Base-by-base conservation (phyloP, 2,329 filamentous ascomycete genomes). In the Arthrobotrys pseudoclavata region DNA sequence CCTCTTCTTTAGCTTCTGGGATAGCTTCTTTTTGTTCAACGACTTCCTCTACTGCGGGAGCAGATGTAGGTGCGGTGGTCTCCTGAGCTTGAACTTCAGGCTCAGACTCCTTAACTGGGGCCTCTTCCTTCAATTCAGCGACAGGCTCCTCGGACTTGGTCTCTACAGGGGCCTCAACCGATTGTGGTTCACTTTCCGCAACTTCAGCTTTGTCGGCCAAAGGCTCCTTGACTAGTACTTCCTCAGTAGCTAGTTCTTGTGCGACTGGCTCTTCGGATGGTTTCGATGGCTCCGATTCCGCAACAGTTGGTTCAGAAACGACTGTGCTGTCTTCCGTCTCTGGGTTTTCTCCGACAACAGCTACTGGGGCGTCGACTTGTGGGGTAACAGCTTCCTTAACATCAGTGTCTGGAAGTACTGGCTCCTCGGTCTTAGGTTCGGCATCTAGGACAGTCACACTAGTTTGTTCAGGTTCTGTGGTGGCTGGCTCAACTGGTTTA, bases 371-470 rank as follows among this genome's bases (percentile, higher is more conserved):
- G 15, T 63, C 68, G 20, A 48, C 67, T 37, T 61, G 50, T 52
- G 29, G n/a, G 20, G 5, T 34, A 37, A 26, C 31, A 13, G 53
- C 45, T 15, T 52, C 40, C 29, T 74, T 50, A 4, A 55, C 63
- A 18, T 47, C n/a, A 24, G 53, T 31, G 9, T 42, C 63, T 57
- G 29, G 40, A 3, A 66, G 20, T 12, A 18, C 50, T 60, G 64
- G 64, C 26, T 69, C 62, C 24, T 69, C 70, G 22, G 52, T 15
- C 34, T 60, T 45, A 10, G 40, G 12, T 53, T 74, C 62, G 20
- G 31, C 37, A 12, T 60, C 26, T 31, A 45, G 12, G 20, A 12
- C 26, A n/a, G 45, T 22, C 7, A 37, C 48, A 5, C 20, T 24
- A 4, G 18, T 24, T 50, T 4, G 47, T 13, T 70, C 68, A 24